Base-by-base conservation (phyloP, 305 asterid genomes). In the Fraxinus floribunda region DNA sequence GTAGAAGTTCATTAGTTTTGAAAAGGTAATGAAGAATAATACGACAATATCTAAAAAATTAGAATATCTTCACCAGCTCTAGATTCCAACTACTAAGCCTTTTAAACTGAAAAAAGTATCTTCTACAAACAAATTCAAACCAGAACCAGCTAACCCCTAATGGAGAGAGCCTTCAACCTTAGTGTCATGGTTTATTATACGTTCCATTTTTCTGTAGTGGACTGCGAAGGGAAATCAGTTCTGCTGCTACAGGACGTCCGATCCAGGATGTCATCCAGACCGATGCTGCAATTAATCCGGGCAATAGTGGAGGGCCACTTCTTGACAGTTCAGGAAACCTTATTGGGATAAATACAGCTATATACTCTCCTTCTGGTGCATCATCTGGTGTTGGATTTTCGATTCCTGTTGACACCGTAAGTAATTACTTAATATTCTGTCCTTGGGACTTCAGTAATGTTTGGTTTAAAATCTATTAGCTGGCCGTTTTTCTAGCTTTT, bases 351-450 rank as follows among this genome's bases (percentile, higher is more conserved):
- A 96, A 96, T 86, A 96, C 99, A 64, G 99, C 99, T 81, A 95
- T 95, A 89, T 95, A 95, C 90, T 96, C 99, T 80, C 98, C 99
- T 73, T 96, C 99, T 20, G 99, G 99, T 85, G 99, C 98, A 88
- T 96, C 99, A 32, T 94, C 99, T 84, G 99, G 99, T 73, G 99
- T 96, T 83, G 99, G 99, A 78, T 96, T 96, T 89, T 94, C 99
- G 15, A 96, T 96, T 87, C 99, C 99, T 46, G 99, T 96, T 83
- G 99, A 96, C 91, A 96, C 98, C 57, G 99, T 96, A 81, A 91
- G 98, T 92, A 84, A 72, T 34, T 73, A 22, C 71, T 66, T 49
- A 68, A 26, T 52, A 32, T 38, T 20, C 64, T 9, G 75, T 29
- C 75, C 39, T 29, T 30, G 24, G 22, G 41, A 70, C 41, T 71